phyloP scores from a whole-genome alignment of 768 basidiomycete genomes.

The Phanerochaete carnosa region DNA sequence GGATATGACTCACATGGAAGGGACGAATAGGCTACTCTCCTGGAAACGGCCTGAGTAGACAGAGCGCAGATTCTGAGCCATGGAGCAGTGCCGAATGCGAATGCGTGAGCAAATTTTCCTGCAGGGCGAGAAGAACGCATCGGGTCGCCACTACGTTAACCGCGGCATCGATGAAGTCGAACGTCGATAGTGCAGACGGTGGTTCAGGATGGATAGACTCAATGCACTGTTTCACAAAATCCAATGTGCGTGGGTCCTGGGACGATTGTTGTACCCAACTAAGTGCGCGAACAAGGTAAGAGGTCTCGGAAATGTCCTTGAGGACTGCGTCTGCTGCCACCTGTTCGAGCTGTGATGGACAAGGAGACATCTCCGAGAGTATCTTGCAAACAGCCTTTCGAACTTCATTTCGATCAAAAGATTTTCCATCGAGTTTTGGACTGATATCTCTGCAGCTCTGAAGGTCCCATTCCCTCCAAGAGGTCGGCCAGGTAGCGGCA shows the following conservation, averaged over 20 bases:
- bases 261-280: neutral
- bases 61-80: too few relatives aligned
- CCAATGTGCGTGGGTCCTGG: neutral
- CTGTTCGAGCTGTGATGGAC: neutral
- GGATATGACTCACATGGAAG: too few relatives aligned
- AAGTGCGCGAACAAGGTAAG: neutral
- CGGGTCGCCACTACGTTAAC: too few relatives aligned
- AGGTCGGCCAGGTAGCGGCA: neutral
- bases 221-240: neutral
- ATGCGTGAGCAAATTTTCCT: too few relatives aligned
- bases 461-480: neutral
- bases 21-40: too few relatives aligned
- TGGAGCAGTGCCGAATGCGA: too few relatives aligned
- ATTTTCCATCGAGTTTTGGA: neutral
- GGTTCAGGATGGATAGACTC: neutral
- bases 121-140: too few relatives aligned
- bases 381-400: neutral
- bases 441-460: neutral
- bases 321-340: neutral
- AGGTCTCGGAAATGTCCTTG: neutral
- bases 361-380: neutral
- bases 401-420: neutral
- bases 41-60: too few relatives aligned
- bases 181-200: too few relatives aligned
- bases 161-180: too few relatives aligned